Conservation (phyloP, 768 basidiomycete genomes). For the Phaffia tasmanica region DNA sequence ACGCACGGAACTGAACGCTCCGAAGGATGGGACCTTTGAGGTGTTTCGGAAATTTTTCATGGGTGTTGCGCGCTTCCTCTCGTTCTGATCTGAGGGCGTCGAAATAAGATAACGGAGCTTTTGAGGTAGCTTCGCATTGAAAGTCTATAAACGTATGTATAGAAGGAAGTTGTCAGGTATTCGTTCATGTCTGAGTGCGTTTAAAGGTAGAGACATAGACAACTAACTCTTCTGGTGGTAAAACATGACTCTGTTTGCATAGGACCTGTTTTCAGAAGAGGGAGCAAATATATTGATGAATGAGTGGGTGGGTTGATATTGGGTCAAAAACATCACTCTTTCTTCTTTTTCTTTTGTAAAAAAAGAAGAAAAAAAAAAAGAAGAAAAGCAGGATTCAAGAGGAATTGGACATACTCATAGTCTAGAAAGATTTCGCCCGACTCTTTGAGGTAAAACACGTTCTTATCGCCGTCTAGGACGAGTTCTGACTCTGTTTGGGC, state of each 20-base stretch:
- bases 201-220: neutral
- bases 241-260: constrained; percentile 85
- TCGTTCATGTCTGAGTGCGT: too few relatives aligned
- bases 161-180: too few relatives aligned
- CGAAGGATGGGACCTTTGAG: constrained; percentile 83
- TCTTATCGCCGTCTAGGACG: constrained; percentile 32
- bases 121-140: constrained; percentile 94
- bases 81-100: constrained; percentile 84
- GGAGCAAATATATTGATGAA: neutral
- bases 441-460: constrained; percentile 82
- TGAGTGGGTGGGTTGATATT: neutral
- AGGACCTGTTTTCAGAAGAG: constrained; percentile 45
- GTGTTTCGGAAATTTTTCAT: constrained; percentile 80
- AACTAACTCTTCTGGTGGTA: constrained; percentile 60
- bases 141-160: constrained; percentile 44
- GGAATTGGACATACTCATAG: constrained; percentile 63
- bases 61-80: constrained; percentile 76
- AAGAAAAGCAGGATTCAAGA: constrained; percentile 9
- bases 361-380: constrained; percentile 19
- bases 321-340: constrained; percentile 20
- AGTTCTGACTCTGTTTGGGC: too few relatives aligned
- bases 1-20: constrained; percentile 92
- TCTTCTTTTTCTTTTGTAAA: too few relatives aligned
- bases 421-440: constrained; percentile 96
- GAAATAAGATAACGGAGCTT: constrained; percentile 86